Evolutionary conservation across 495 filamentous ascomycete species (phyloP), one percentile per base, ranked within the genome.

Genomic region (Penicillium diatomitis): DNA sequence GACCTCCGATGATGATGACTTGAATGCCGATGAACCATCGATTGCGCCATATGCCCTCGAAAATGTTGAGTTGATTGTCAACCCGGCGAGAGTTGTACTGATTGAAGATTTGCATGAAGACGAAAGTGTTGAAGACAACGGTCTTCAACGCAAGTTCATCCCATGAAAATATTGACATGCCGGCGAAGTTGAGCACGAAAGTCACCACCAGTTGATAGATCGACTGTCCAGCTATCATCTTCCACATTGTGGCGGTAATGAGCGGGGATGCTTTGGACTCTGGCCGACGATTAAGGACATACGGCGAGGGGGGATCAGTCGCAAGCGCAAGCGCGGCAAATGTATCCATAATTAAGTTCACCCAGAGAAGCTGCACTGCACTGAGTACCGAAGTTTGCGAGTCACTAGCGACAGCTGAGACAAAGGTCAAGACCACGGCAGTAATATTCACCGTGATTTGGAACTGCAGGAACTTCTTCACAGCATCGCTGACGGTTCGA

Each of bases 21-120:
- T 87, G 86, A 55, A 96, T 95, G 38, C 74, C 68, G 46, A 91
- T 77, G 69, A 95, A 96, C 71, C 90, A 94, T 41, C 67, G 76
- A 63, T 95, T 96, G 52, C 71, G 77, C 40, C 71, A 74, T 29
- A 95, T 78, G 11, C 88, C 88, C 53, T 95, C 88, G 63, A 96
- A 85, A 53, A 95, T 86, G 58, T 95, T 95, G 70, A 92, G 79
- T 29, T 79, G 77, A 70, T 95, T 96, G 61, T 96, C 90, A 10
- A 96, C 74, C 2, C 88, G 85, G 41, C 88, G 85, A 65, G 78
- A 87, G 58, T 73, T 77, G 41, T 86, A 82, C 59, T 88, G 76
- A 60, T 95, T 95, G 77, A 94, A 94, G 54, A 94, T 89, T 55
- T 94, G 88, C 86, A 95, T 90, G 83, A 88, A 95, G 35, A 92